Conservation (phyloP, 495 filamentous ascomycete genomes). For the Penicillium dipodomyicola region DNA sequence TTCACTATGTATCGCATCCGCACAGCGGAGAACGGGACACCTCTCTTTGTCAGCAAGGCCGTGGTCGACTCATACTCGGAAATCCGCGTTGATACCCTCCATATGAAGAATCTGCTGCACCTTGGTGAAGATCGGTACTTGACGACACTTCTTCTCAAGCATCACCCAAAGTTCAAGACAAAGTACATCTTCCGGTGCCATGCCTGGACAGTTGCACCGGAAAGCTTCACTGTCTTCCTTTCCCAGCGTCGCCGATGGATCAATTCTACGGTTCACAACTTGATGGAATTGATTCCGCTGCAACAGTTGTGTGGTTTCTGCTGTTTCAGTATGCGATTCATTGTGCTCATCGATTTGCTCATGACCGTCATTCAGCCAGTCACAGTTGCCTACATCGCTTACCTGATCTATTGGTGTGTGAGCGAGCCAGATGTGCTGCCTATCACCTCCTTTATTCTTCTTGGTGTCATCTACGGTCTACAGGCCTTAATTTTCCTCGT, state of each 20-base stretch:
- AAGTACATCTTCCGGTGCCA: constrained; percentile 93
- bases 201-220: constrained; percentile 94
- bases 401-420: constrained; percentile 75
- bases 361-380: constrained; percentile 91
- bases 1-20: constrained; percentile 98
- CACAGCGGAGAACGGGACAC: constrained; percentile 89
- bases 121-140: constrained; percentile 91
- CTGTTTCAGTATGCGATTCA: constrained; percentile 98
- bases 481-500: constrained; percentile 97
- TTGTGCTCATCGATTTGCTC: constrained; percentile 92
- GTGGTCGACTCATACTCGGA: constrained; percentile 82
- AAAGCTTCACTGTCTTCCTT: constrained; percentile 89
- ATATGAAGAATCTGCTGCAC: constrained; percentile 98
- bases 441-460: constrained; percentile 79
- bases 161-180: constrained; percentile 91
- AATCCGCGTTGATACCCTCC: constrained; percentile 94
- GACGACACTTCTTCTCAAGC: constrained; percentile 90
- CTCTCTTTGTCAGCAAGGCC: constrained; percentile 90
- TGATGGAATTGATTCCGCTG: constrained; percentile 91
- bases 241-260: constrained; percentile 99
- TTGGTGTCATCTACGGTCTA: constrained; percentile 92
- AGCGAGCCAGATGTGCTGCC: constrained; percentile 63
- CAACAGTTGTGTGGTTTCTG: constrained; percentile 97
- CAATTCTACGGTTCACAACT: constrained; percentile 97
- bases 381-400: constrained; percentile 85